A percentile compares a stretch with the other conserved stretches of the same genome.
Conservation (phyloP, 2,329 filamentous ascomycete genomes). For the Trichoderma asperellum region DNA sequence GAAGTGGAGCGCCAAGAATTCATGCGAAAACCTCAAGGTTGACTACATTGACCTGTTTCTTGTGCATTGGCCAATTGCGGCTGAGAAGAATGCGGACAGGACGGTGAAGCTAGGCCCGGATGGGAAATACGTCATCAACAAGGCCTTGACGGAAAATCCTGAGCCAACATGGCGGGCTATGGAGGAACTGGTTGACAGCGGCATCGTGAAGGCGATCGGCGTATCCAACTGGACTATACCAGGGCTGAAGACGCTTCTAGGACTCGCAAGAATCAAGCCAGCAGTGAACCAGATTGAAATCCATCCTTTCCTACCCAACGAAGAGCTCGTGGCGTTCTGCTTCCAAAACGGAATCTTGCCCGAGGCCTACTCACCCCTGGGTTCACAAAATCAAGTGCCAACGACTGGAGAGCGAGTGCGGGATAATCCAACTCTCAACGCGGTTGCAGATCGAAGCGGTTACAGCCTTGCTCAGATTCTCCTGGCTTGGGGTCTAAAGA, state of each 20-base stretch:
- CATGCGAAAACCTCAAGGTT: slow-evolving; percentile 62
- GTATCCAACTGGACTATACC: slow-evolving; percentile 85
- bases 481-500: slow-evolving; percentile 78
- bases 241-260: slow-evolving; percentile 78
- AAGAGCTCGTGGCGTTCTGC: slow-evolving; percentile 75
- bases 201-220: slow-evolving; percentile 79
- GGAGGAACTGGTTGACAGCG: slow-evolving; percentile 69
- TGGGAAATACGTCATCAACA: slow-evolving; percentile 17
- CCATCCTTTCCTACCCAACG: slow-evolving; percentile 80
- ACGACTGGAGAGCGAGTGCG: slow-evolving; percentile 67
- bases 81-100: slow-evolving; percentile 34
- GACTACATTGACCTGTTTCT: slow-evolving; percentile 73
- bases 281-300: slow-evolving; percentile 84
- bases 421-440: slow-evolving; percentile 65
- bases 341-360: slow-evolving; percentile 73
- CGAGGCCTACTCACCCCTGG: slow-evolving; percentile 50
- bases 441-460: slow-evolving; percentile 54
- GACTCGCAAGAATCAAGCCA: slow-evolving; percentile 50
- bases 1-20: slow-evolving; percentile 62
- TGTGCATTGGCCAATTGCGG: slow-evolving; percentile 73
- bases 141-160: slow-evolving; percentile 34
- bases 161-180: slow-evolving; percentile 75
- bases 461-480: slow-evolving; percentile 61
- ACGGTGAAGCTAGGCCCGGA: slow-evolving; percentile 16
- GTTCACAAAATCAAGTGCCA: slow-evolving; percentile 21